Evolutionary conservation across 345 rosid species (phyloP).

Genomic region (Arabidopsis thaliana): DNA sequence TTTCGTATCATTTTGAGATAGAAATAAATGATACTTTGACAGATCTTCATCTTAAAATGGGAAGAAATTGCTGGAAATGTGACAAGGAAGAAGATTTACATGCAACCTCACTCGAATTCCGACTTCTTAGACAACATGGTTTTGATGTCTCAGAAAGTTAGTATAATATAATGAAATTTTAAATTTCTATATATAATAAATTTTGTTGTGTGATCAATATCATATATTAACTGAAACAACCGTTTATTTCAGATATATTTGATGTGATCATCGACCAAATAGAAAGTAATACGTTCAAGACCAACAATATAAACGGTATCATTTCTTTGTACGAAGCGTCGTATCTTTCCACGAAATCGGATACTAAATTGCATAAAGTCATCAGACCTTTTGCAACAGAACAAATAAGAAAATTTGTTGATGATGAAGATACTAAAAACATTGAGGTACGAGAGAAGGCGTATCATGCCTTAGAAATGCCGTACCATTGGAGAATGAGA

Average conservation of each 20-base stretch:
- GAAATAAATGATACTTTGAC: conserved; percentile 36
- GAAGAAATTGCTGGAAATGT: neutral
- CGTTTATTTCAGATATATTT: conserved; percentile 40
- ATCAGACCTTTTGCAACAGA: conserved; percentile 46
- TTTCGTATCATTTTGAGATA: conserved; percentile 52
- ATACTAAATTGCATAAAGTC: conserved; percentile 41
- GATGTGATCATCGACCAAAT: conserved; percentile 41
- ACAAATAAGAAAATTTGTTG: conserved; percentile 16
- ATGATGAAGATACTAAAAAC: conserved; percentile 11
- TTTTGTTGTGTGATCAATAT: neutral
- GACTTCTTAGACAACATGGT: conserved; percentile 47
- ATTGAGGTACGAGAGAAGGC: conserved; percentile 11
- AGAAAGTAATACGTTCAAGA: conserved; percentile 24
- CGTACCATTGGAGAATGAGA: conserved; percentile 36
- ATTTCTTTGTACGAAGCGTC: conserved; percentile 52
- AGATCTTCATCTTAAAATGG: neutral
- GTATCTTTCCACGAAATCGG: conserved; percentile 38
- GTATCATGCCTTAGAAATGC: conserved; percentile 41
- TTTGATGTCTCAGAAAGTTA: conserved; percentile 38
- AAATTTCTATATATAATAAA: too few relatives aligned
- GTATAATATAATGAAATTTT: neutral
- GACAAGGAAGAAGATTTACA: conserved; percentile 16
- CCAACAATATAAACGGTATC: conserved; percentile 18
- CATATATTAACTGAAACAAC: neutral
- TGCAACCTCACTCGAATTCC: conserved; percentile 34